phyloP scores from a whole-genome alignment of 768 basidiomycete genomes.

The Tulasnella sp. region DNA sequence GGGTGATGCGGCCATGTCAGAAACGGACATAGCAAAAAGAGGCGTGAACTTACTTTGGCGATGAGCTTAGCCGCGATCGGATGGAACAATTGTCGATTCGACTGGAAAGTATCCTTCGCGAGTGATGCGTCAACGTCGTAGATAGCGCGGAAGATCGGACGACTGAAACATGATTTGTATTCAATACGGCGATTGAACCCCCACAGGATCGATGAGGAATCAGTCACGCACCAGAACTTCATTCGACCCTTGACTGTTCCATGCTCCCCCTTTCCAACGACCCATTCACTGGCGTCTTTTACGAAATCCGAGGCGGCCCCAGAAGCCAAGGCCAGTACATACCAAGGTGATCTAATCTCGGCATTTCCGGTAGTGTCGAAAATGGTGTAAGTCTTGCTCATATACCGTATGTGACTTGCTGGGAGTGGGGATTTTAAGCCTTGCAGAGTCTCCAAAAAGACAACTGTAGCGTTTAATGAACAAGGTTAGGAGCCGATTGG shows the following conservation, averaged over 20 bases:
- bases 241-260: slow-evolving; percentile 66
- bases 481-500: neutral
- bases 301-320: slow-evolving; percentile 43
- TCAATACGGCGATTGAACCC: neutral
- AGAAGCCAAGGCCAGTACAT: slow-evolving; percentile 51
- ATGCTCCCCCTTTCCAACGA: slow-evolving; percentile 44
- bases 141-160: slow-evolving; percentile 52
- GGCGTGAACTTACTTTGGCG: slow-evolving; percentile 44
- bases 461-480: slow-evolving; percentile 37
- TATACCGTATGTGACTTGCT: slow-evolving; percentile 42
- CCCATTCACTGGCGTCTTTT: slow-evolving; percentile 50
- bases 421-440: slow-evolving; percentile 43
- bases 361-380: slow-evolving; percentile 53
- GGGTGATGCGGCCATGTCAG: too few species aligned
- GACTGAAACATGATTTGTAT: slow-evolving; percentile 15
- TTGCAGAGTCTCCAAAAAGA: slow-evolving; percentile 73
- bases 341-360: slow-evolving; percentile 72
- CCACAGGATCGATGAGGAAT: neutral
- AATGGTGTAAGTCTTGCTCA: slow-evolving; percentile 40
- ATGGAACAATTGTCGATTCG: slow-evolving; percentile 49
- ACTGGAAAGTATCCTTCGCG: slow-evolving; percentile 42
- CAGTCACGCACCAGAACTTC: slow-evolving; percentile 52
- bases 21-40: too few species aligned
- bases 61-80: slow-evolving; percentile 67
- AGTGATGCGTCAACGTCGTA: slow-evolving; percentile 42